Conservation (phyloP, 306 rosid genomes). For the Prunus persica region DNA sequence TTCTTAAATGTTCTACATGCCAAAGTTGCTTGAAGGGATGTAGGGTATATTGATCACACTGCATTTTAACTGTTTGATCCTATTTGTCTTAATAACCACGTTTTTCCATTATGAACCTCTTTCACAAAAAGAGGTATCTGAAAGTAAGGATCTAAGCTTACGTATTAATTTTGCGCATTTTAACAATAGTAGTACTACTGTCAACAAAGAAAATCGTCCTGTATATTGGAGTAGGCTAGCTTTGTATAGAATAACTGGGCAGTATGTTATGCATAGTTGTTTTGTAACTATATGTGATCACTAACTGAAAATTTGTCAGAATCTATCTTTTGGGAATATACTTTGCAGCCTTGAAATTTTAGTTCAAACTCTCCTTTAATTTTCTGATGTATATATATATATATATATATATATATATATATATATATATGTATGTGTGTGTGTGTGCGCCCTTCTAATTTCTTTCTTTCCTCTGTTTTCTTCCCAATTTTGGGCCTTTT, state of each 20-base stretch:
- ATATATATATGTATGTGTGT: no score
- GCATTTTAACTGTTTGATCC: not conserved
- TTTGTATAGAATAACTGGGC: not conserved
- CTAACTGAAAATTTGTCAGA: no score
- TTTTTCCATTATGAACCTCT: no score
- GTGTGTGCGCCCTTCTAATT: not conserved
- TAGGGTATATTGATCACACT: not conserved
- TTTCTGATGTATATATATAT: not conserved
- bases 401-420: accelerated
- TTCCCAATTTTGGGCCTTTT: not conserved
- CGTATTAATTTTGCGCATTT: not conserved
- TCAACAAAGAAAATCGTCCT: not conserved
- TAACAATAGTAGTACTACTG: not conserved
- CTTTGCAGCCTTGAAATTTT: not conserved
- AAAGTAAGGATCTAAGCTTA: not conserved
- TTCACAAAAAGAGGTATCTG: not conserved
- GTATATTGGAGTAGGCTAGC: not conserved
- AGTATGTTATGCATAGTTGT: no score
- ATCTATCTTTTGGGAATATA: no score
- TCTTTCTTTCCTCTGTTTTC: not conserved
- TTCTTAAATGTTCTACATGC: not conserved
- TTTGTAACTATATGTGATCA: no score
- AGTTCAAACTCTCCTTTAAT: not conserved
- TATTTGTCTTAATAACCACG: no score
- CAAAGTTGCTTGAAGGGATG: not conserved